phyloP scores from a whole-genome alignment of 1,139 yeast genomes.

The Pichia inconspicua region DNA sequence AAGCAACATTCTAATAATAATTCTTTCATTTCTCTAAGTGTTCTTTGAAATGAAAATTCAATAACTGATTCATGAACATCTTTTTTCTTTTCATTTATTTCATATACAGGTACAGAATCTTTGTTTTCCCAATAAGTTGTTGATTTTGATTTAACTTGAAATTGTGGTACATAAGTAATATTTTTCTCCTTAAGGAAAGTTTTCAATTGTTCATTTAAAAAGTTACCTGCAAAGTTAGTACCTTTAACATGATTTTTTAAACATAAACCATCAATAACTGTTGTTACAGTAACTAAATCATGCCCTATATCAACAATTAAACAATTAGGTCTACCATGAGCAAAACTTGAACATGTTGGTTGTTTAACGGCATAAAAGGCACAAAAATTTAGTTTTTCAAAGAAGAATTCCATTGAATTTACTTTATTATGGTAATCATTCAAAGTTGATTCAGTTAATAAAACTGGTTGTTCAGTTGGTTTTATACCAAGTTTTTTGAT shows the following conservation, averaged over 20 bases:
- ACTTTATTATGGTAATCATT: constrained; percentile 61
- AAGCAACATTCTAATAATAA: constrained; percentile 31
- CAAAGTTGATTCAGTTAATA: constrained; percentile 86
- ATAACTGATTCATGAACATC: constrained; percentile 36
- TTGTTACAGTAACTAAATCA: constrained; percentile 75
- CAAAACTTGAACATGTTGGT: constrained; percentile 87
- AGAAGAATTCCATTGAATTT: constrained; percentile 64
- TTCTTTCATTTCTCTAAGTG: constrained; percentile 58
- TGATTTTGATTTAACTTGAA: constrained; percentile 32
- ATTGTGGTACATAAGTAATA: constrained; percentile 27
- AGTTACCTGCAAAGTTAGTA: constrained; percentile 60
- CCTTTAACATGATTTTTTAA: constrained; percentile 63
- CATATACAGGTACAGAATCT: constrained; percentile 24
- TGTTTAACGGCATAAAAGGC: constrained; percentile 81
- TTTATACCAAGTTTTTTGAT: constrained; percentile 45
- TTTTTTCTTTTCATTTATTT: constrained; percentile 26
- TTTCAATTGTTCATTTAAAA: constrained; percentile 37
- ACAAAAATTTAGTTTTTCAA: constrained; percentile 70
- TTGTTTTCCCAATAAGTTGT: constrained; percentile 26
- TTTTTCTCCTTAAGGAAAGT: constrained; percentile 22
- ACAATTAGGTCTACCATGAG: constrained; percentile 90
- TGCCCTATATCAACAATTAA: constrained; percentile 91
- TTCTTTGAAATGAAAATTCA: constrained; percentile 26
- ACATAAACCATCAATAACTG: constrained; percentile 90
- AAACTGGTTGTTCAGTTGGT: constrained; percentile 62